These are phyloP conservation scores for Aspergillus biplanus DNA, from an alignment of 495 filamentous ascomycete species.

Conservation along the genomic window DNA sequence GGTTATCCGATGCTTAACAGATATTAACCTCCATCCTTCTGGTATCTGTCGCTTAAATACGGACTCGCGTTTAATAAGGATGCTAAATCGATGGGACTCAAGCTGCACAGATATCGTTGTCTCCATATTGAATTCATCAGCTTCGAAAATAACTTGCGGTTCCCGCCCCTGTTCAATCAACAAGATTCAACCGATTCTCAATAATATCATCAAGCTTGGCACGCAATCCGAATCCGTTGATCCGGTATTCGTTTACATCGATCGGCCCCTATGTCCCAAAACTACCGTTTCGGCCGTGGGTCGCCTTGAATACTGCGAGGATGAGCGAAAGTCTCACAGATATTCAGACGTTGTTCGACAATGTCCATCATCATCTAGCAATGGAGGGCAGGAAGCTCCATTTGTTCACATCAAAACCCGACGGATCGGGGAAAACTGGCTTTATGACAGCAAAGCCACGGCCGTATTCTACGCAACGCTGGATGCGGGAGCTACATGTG, in stretches of 20 bases:
- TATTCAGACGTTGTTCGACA: slow-evolving; percentile 21
- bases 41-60: neutral
- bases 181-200: slow-evolving; percentile 8
- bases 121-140: neutral
- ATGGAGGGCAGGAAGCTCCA: slow-evolving; percentile 69
- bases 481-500: slow-evolving; percentile 17
- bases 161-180: neutral
- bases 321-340: slow-evolving; percentile 41
- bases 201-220: slow-evolving; percentile 16
- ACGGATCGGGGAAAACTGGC: slow-evolving; percentile 84
- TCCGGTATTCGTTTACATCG: slow-evolving; percentile 23
- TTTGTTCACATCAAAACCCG: slow-evolving; percentile 85
- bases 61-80: slow-evolving; percentile 16
- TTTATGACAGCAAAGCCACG: slow-evolving; percentile 81
- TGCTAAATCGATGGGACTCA: slow-evolving; percentile 30
- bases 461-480: slow-evolving; percentile 17
- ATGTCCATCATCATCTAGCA: neutral
- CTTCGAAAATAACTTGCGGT: neutral
- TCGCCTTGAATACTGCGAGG: slow-evolving; percentile 56
- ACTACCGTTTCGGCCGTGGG: slow-evolving; percentile 20
- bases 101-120: slow-evolving; percentile 26
- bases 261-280: slow-evolving; percentile 21
- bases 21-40: slow-evolving; percentile 79
- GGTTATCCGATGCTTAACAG: slow-evolving; percentile 92
- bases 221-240: slow-evolving; percentile 8